Evolutionary conservation across 192 early-diverging fungal species (phyloP).

Genomic region (Coemansia sp.): DNA sequence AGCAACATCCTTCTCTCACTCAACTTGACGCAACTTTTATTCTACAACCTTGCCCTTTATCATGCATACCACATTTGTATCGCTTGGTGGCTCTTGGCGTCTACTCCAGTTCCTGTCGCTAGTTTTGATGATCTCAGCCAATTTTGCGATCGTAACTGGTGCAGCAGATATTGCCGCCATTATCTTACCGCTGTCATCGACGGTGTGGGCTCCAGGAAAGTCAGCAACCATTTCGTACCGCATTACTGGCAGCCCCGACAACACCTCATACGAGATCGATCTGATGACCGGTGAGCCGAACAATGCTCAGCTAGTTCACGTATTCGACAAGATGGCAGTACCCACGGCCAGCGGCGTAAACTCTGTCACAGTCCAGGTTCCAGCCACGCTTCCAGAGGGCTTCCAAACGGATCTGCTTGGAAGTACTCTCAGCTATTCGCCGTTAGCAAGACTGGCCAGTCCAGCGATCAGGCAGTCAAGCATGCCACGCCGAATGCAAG

Average conservation of each 20-base stretch:
- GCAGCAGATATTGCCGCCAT: conserved; percentile 18
- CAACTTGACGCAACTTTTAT: too few relatives aligned
- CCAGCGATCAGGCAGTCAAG: background rate
- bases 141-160: background rate
- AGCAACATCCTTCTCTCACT: background rate
- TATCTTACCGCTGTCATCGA: conserved; percentile 21
- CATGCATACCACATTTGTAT: background rate
- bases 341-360: conserved; percentile 18
- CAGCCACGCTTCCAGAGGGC: conserved; percentile 10
- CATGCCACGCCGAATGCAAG: background rate
- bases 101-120: background rate
- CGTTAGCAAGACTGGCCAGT: conserved; percentile 6
- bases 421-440: conserved; percentile 32
- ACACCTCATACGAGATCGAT: conserved; percentile 29
- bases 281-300: conserved; percentile 25
- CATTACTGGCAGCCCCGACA: conserved; percentile 12
- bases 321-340: conserved; percentile 19
- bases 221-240: conserved; percentile 19
- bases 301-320: conserved; percentile 36
- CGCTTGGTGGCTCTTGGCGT: background rate
- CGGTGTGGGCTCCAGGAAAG: conserved; percentile 17
- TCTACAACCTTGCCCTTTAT: background rate
- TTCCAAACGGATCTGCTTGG: conserved; percentile 7
- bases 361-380: conserved; percentile 27
- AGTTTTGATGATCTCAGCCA: background rate